These are phyloP conservation scores for Sphagnum magellanicum DNA, from an alignment of 228 moss, liverwort and hornwort genomes.

Conservation along the genomic window DNA sequence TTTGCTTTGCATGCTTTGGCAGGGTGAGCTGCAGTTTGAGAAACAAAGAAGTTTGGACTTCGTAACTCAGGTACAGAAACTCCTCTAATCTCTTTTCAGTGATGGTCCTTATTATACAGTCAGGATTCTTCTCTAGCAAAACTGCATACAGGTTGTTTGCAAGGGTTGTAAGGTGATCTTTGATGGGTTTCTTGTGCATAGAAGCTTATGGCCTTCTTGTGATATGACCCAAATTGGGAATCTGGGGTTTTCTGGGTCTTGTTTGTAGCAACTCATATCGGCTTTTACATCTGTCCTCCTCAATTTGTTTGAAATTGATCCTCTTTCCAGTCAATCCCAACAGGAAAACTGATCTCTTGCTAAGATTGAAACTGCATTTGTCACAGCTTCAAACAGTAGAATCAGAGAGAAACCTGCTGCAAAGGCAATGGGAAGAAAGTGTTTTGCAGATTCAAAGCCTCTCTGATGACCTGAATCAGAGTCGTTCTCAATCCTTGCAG, in stretches of 20 bases:
- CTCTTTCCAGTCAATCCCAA: not conserved
- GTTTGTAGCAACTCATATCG: not conserved
- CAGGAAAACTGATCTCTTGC: not conserved
- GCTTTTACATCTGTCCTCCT: not conserved
- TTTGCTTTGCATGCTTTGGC: not conserved
- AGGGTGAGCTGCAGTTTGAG: not conserved
- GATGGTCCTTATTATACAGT: no score
- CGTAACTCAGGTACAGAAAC: not conserved
- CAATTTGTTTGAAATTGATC: not conserved
- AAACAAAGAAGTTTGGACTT: not conserved
- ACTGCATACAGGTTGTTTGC: no score
- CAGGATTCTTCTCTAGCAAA: no score
- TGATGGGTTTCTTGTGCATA: no score
- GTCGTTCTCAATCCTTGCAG: constrained; percentile 46
- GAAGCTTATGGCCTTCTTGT: no score
- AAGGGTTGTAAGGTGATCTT: no score
- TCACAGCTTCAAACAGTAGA: constrained; percentile 48
- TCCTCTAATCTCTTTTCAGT: no score
- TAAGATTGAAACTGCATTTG: not conserved
- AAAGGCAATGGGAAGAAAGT: constrained; percentile 40
- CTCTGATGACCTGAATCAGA: constrained; percentile 37
- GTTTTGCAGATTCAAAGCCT: constrained; percentile 30
- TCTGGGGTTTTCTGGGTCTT: not conserved
- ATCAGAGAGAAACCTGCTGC: constrained; percentile 42
- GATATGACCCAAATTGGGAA: no score